These are phyloP conservation scores for Chlamydomonas sphaeroides DNA, from an alignment of 139 green algal species.

Conservation along the genomic window DNA sequence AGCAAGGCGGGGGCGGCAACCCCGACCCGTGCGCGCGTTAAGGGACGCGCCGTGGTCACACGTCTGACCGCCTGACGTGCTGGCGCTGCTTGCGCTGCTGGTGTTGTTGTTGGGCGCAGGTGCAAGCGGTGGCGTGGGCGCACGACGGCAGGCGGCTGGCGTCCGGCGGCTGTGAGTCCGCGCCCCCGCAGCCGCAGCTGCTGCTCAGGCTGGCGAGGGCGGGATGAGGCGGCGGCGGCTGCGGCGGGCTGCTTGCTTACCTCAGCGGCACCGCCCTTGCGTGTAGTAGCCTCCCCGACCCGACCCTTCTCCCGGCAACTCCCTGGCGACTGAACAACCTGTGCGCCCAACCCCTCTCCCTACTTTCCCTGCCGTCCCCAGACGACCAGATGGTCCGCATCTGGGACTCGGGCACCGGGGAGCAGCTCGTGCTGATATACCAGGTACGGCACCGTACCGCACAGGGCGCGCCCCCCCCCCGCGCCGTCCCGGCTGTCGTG, in stretches of 20 bases:
- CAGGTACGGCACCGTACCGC: conserved; percentile 7
- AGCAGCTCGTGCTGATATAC: conserved; percentile 31
- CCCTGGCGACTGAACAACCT: too few species aligned
- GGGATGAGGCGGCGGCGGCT: neutral
- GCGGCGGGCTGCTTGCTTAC: neutral
- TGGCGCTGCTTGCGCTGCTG: too few species aligned
- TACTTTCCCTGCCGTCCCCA: neutral
- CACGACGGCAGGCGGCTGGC: conserved; percentile 17
- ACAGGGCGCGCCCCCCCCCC: too few species aligned
- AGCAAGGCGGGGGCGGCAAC: too few species aligned
- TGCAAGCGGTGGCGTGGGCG: conserved; percentile 21
- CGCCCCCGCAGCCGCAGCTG: too few species aligned
- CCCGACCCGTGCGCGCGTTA: too few species aligned
- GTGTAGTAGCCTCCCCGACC: too few species aligned
- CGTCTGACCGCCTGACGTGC: too few species aligned
- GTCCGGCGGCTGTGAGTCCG: conserved; percentile 34
- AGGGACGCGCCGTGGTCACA: too few species aligned
- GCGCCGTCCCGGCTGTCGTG: too few species aligned
- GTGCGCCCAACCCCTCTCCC: neutral
- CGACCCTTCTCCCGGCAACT: neutral
- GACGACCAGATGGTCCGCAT: conserved; percentile 41
- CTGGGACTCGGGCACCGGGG: conserved; percentile 20
- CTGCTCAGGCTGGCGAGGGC: neutral
- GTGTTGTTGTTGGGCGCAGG: too few species aligned
- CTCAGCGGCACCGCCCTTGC: too few species aligned